Base-by-base conservation (phyloP, 208 protist species). In the Leishmania turanica region DNA sequence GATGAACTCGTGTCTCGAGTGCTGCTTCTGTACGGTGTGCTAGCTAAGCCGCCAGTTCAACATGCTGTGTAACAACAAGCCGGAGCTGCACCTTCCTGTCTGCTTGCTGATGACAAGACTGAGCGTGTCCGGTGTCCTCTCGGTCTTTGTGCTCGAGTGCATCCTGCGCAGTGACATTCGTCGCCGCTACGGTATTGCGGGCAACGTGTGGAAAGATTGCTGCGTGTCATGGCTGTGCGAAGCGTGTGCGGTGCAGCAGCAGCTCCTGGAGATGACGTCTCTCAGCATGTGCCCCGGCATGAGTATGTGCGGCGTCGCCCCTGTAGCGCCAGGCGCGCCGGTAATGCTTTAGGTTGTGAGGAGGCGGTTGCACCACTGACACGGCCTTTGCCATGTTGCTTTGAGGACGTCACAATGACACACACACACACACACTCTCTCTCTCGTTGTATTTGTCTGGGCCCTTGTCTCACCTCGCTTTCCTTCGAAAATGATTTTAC, bases 211-310 rank as follows among this genome's bases (percentile, higher is more conserved):
- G 37, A n/a, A 24, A 0, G 77, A 90, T 62, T 86, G 79, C 70
- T 84, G 83, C 65, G 40, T 71, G 1, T 80, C 79, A 19, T 90
- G 45, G 70, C 88, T 83, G 17, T 96, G 90, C 54, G 7, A 19
- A 1, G 45, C 31, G 21, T 94, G 92, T 54, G 81, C 68, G 1
- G 31, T 92, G 60, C 87, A 92, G 80, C 92, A 93, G 75, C 84
- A 87, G 68, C 84, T 93, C 76, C 75, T 90, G 34, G 90, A 94
- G 85, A 84, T 96, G 84, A 91, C 89, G 1, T 82, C 80, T 11
- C 65, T 88, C 51, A 82, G 88, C 5, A 69, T 83, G 8, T 94
- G 91, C 65, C 92, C 89, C 27, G 88, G 90, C 17, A 90, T 87
- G 75, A 84, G 53, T 69, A 79, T 82, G 60, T 88, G 83, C 62